These are phyloP conservation scores for Ophioceras dolichostomum DNA, from an alignment of 2,329 filamentous ascomycete species.

Conservation along the genomic window DNA sequence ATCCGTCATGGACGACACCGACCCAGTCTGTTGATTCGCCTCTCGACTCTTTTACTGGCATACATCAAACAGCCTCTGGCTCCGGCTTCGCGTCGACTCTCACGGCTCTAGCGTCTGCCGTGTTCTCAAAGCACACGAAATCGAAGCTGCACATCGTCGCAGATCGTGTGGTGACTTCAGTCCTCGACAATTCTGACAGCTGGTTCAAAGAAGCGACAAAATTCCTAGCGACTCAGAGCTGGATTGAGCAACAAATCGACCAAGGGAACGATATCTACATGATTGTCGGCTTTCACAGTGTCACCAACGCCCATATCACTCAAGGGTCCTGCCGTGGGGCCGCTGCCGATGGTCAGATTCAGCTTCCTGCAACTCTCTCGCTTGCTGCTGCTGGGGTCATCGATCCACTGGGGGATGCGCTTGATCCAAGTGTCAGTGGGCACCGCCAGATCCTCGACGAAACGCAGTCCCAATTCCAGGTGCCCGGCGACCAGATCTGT, in stretches of 20 bases:
- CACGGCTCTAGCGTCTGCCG: not conserved
- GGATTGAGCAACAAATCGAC: not conserved
- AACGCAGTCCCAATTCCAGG: not conserved
- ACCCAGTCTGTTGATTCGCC: not conserved
- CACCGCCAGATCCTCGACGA: not conserved
- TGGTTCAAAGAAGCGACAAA: not conserved
- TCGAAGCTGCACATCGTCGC: not conserved
- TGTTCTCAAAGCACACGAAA: not conserved
- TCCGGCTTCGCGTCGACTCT: not conserved
- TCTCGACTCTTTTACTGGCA: not conserved
- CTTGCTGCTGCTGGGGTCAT: not conserved
- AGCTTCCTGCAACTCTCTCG: not conserved
- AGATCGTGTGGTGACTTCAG: not conserved
- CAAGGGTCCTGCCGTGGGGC: not conserved
- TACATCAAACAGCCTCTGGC: not conserved
- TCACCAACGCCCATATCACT: not conserved
- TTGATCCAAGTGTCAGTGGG: not conserved
- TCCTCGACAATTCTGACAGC: not conserved
- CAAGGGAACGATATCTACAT: not conserved
- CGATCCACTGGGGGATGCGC: not conserved
- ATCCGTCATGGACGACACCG: not conserved
- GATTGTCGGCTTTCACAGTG: not conserved
- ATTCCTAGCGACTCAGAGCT: not conserved
- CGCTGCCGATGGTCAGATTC: not conserved
- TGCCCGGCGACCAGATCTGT: not conserved